Evolutionary conservation across 768 basidiomycete species (phyloP).

Genomic region (Pleurotus djamor): DNA sequence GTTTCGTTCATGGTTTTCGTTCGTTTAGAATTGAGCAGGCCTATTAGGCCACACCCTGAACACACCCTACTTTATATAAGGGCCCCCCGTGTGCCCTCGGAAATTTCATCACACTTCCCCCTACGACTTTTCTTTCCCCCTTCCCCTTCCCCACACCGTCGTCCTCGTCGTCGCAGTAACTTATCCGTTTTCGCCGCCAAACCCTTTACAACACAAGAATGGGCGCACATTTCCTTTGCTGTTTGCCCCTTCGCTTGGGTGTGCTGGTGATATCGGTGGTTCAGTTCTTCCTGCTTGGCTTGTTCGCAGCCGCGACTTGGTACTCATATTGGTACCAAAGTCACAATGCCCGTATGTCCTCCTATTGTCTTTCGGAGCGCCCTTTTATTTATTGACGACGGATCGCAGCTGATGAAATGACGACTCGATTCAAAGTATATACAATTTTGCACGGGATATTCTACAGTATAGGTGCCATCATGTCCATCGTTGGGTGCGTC

Average conservation of each 20-base stretch:
- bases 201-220: slow-evolving; percentile 15
- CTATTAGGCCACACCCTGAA: no score
- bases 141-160: slow-evolving; percentile 1
- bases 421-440: slow-evolving; percentile 22
- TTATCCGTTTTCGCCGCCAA: background rate
- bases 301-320: slow-evolving; percentile 28
- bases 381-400: background rate
- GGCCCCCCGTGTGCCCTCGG: background rate
- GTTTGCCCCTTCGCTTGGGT: slow-evolving; percentile 40
- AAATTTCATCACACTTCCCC: background rate
- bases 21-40: no score
- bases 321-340: slow-evolving; percentile 21
- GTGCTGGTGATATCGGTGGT: slow-evolving; percentile 36
- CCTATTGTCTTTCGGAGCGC: background rate
- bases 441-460: slow-evolving; percentile 28
- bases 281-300: slow-evolving; percentile 32
- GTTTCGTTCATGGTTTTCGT: no score
- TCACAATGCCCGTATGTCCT: slow-evolving; percentile 16
- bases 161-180: background rate
- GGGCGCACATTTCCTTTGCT: slow-evolving; percentile 39
- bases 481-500: slow-evolving; percentile 31
- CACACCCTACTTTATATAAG: background rate
- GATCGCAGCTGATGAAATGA: slow-evolving; percentile 20
- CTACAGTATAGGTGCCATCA: slow-evolving; percentile 28
- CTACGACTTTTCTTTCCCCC: background rate